Conservation (phyloP, 208 protist genomes). For the Crithidia mellificae region DNA sequence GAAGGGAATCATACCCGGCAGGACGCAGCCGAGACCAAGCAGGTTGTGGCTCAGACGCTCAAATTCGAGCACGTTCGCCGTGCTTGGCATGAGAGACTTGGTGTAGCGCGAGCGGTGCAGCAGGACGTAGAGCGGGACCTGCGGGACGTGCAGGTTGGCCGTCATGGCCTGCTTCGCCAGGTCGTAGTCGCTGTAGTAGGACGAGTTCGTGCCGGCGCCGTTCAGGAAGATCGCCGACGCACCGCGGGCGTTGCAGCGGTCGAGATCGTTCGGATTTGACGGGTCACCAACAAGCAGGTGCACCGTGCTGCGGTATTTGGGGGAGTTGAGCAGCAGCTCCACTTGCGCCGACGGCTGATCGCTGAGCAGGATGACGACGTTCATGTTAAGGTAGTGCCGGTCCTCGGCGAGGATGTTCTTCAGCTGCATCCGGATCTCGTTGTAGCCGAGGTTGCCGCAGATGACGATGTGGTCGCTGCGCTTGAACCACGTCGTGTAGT, state of each 20-base stretch:
- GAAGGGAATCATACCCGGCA: slow-evolving; percentile 39
- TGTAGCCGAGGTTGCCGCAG: slow-evolving; percentile 31
- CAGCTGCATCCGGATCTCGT: slow-evolving; percentile 43
- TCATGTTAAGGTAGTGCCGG: slow-evolving; percentile 35
- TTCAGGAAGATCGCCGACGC: slow-evolving; percentile 43
- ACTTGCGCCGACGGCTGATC: slow-evolving; percentile 36
- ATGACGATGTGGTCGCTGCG: slow-evolving; percentile 38
- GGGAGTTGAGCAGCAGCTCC: slow-evolving; percentile 38
- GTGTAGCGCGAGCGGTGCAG: slow-evolving; percentile 49
- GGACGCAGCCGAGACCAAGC: slow-evolving; percentile 38
- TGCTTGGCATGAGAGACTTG: slow-evolving; percentile 35
- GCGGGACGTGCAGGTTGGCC: slow-evolving; percentile 21
- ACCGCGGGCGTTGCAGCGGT: slow-evolving; percentile 44
- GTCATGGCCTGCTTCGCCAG: slow-evolving; percentile 33
- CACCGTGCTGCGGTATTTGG: slow-evolving; percentile 41
- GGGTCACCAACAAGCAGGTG: slow-evolving; percentile 37
- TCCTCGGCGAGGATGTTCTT: slow-evolving; percentile 43
- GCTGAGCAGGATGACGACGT: slow-evolving; percentile 34
- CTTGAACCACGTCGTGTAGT: slow-evolving; percentile 45
- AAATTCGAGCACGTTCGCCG: slow-evolving; percentile 36
- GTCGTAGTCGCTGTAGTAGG: slow-evolving; percentile 48
- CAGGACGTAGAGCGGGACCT: slow-evolving; percentile 36
- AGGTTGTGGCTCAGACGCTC: slow-evolving; percentile 49
- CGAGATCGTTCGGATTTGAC: slow-evolving; percentile 25
- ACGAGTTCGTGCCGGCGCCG: slow-evolving; percentile 36